Evolutionary conservation across 192 early-diverging fungal genomes (phyloP), one percentile per base, ranked within the genome.

Genomic region (Kickxella alabastrina): DNA sequence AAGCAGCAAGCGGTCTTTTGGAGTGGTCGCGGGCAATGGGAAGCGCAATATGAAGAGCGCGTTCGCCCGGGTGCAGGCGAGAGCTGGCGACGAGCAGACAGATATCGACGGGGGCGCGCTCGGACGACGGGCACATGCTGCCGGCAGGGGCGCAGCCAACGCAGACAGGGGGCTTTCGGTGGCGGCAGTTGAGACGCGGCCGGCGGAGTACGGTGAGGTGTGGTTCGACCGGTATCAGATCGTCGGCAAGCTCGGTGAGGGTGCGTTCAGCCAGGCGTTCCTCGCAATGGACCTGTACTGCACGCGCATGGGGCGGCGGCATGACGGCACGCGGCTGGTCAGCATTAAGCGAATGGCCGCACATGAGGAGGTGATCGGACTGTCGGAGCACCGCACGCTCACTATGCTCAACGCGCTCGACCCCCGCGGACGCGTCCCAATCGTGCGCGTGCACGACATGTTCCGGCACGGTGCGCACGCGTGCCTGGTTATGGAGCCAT

Each of bases 241-340:
- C 19, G 28, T 75, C 36, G 59, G 59, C n/a, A 62, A 40, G 52
- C 64, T 75, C 14, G 71, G 71, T 41, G 71, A 75, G 28, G 71
- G 71, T 56, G 71, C 71, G 23, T 75, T 75, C 35, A 75, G 71
- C 43, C 64, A 67, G 44, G 70, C 59, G 17, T 74, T 74, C 41
- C 45, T 74, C 3, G 70, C 70, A 2, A 63, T 55, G 12, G 70
- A 74, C 49, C 46, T 66, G 17, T 35, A 52, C 35, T 66, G 58
- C 51, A 58, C 49, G 25, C 59, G 63, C 35, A 74, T 74, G 64
- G 70, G 70, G 10, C 54, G 38, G 35, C 59, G 56, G 14, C 70
- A 66, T 53, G 70, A 74, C 42, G 59, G 55, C 2, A 63, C 53
- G 10, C 63, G 70, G 5, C 52, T 74, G 23, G 70, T 74, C 4